Percentiles rank a stretch among this genome's conserved stretches.
Conservation (phyloP, 192 early-diverging fungal species). For the Coemansia asiatica region DNA sequence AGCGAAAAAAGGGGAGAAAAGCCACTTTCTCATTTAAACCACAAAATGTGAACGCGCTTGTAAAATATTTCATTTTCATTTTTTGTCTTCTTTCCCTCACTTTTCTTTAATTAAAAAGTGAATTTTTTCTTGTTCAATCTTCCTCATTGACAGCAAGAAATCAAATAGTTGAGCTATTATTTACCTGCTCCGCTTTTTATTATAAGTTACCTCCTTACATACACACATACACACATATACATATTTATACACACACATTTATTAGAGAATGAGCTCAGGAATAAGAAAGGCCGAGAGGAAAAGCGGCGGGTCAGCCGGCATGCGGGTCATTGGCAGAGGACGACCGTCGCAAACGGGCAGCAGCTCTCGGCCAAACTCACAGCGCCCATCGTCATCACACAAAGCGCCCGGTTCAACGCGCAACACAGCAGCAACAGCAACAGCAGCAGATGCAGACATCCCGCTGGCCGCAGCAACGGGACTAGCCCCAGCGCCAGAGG, state of each 20-base stretch:
- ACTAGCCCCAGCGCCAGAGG: slow-evolving; percentile 6
- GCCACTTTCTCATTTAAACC: not conserved
- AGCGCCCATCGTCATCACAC: not conserved
- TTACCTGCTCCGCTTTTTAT: too few relatives aligned
- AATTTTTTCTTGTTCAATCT: not conserved
- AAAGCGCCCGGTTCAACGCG: not conserved
- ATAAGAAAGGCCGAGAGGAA: slow-evolving; percentile 23
- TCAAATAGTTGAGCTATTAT: too few relatives aligned
- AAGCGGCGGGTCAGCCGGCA: slow-evolving; percentile 19
- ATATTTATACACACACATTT: too few relatives aligned
- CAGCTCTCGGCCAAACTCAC: not conserved
- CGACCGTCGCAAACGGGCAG: slow-evolving; percentile 4
- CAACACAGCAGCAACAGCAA: not conserved
- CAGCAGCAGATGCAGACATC: slow-evolving; percentile 15
- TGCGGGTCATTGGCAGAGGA: slow-evolving; percentile 14
- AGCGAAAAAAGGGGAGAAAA: too few relatives aligned
- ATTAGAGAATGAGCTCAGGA: slow-evolving; percentile 34
- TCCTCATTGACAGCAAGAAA: not conserved
- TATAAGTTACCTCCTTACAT: too few relatives aligned
- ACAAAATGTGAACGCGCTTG: not conserved
- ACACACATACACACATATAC: too few relatives aligned
- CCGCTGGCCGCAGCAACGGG: slow-evolving; percentile 29
- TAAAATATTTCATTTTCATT: not conserved
- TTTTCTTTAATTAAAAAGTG: not conserved
- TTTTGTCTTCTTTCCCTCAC: not conserved